Conservation (phyloP, 1,284 basidiomycete genomes). For the Tilletiopsis washingtonensis region DNA sequence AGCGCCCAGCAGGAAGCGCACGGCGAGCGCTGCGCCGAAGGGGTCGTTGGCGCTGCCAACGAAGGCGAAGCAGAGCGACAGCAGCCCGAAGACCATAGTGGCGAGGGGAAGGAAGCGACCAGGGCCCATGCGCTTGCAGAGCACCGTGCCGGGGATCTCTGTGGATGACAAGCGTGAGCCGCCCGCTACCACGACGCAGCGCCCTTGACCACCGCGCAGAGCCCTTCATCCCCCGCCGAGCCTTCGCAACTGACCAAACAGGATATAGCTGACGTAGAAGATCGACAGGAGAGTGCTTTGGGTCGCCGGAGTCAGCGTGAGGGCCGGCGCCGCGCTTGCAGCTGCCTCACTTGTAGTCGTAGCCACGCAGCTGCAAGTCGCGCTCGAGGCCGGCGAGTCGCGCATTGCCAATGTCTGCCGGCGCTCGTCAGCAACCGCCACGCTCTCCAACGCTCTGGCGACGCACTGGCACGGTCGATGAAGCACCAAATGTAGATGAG, state of each 20-base stretch:
- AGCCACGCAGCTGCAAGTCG: constrained; percentile 30
- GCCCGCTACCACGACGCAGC: too few relatives aligned
- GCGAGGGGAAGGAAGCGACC: constrained; percentile 41
- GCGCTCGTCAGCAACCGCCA: too few relatives aligned
- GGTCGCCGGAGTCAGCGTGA: too few relatives aligned
- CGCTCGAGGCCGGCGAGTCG: constrained; percentile 29
- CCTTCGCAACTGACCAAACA: too few relatives aligned
- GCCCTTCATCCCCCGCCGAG: too few relatives aligned
- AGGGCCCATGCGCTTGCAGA: constrained; percentile 11
- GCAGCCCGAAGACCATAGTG: constrained; percentile 23
- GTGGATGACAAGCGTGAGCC: too few relatives aligned
- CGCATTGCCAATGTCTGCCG: constrained; percentile 41
- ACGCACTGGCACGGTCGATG: constrained; percentile 15
- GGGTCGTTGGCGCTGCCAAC: too few relatives aligned
- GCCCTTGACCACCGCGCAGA: too few relatives aligned
- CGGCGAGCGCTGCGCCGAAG: too few relatives aligned
- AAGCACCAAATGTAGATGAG: constrained; percentile 16
- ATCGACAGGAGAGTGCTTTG: constrained; percentile 9
- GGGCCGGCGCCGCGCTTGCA: too few relatives aligned
- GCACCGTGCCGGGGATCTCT: constrained; percentile 10
- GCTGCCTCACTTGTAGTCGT: constrained; percentile 27
- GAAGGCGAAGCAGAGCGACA: constrained; percentile 35
- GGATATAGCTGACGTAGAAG: constrained; percentile 28
- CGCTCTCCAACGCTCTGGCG: too few relatives aligned
- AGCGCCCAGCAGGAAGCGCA: constrained; percentile 45